A percentile compares a stretch with the other conserved stretches of the same genome.
Conservation (phyloP, 2,329 filamentous ascomycete genomes). For the Ceratocystiopsis brevicomis region DNA sequence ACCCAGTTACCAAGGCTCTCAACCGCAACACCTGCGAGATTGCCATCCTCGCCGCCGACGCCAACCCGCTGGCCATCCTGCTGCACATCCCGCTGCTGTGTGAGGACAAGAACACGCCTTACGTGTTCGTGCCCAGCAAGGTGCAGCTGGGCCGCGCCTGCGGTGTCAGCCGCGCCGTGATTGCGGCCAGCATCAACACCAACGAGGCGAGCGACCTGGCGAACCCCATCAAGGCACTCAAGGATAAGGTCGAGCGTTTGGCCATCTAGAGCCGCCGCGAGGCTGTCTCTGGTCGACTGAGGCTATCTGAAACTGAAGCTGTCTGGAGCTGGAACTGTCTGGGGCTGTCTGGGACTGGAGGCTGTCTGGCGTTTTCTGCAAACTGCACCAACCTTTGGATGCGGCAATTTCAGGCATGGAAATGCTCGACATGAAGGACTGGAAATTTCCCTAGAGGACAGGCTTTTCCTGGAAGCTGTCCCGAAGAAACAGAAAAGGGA, state of each 20-base stretch:
- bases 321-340: too few relatives aligned
- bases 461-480: too few relatives aligned
- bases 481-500: too few relatives aligned
- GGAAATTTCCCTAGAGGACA: too few relatives aligned
- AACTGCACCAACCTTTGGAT: too few relatives aligned
- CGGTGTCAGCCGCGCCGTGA: slow-evolving; percentile 75
- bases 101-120: slow-evolving; percentile 50
- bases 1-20: slow-evolving; percentile 56
- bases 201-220: slow-evolving; percentile 81
- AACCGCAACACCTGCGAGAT: slow-evolving; percentile 84
- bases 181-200: slow-evolving; percentile 72
- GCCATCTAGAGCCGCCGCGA: slow-evolving; percentile 49
- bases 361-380: too few relatives aligned
- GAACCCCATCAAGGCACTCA: slow-evolving; percentile 70
- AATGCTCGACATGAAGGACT: too few relatives aligned
- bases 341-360: too few relatives aligned
- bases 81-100: slow-evolving; percentile 76
- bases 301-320: neutral
- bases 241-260: slow-evolving; percentile 89
- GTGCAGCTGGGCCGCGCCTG: slow-evolving; percentile 49
- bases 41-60: slow-evolving; percentile 77
- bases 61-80: slow-evolving; percentile 68
- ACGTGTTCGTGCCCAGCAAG: slow-evolving; percentile 12
- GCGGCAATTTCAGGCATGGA: too few relatives aligned
- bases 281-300: neutral